Evolutionary conservation across 169 alveolate genomes (phyloP), one percentile per base, ranked within the genome.

Genomic region (Besnoitia besnoiti): DNA sequence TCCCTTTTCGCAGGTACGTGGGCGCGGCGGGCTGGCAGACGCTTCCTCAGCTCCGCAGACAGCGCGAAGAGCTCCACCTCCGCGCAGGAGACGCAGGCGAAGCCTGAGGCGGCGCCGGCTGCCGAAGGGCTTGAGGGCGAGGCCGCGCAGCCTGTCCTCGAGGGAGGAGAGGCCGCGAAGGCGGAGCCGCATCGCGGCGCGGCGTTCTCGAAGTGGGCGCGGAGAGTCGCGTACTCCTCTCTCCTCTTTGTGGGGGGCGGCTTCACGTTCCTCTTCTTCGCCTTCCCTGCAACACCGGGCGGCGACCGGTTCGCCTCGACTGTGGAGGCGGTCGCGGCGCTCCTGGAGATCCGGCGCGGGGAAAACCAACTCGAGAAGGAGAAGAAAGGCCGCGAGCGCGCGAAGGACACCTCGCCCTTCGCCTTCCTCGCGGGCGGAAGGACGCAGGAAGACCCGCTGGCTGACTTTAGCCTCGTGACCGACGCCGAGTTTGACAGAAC

Each of bases 401-500:
- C 5, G 44, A 42, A 73, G 82, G n/a, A 10, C 44, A 19, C 44
- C 46, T 73, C 46, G 39, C 8, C 46, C 44, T 73, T 73, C 82
- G 47, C 46, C 82, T 73, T 73, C 44, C 47, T 73, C n/a, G 3
- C 46, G n/a, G 24, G 67, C n/a, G n/a, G n/a, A n/a, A n/a, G n/a
- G n/a, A n/a, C n/a, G 67, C 7, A 19, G 67, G 3, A 19, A 16
- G 67, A 55, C 24, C 67, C 82, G 2, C 82, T 73, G 44, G 47
- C 16, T 1, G 82, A 42, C 3, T 73, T 73, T 42, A 27, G 44
- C 2, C 82, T 73, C 24, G 82, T 73, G 46, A 73, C 82, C 5
- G 82, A 73, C 21, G 82, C 82, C 1, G 82, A 73, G n/a, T 73
- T 73, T n/a, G 82, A 73, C 46, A 14, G 8, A 8, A 73, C 82